A percentile compares a stretch with the other conserved stretches of the same genome.
phyloP scores from a whole-genome alignment of 2,329 filamentous ascomycete genomes.

The Aspergillus nomiae region DNA sequence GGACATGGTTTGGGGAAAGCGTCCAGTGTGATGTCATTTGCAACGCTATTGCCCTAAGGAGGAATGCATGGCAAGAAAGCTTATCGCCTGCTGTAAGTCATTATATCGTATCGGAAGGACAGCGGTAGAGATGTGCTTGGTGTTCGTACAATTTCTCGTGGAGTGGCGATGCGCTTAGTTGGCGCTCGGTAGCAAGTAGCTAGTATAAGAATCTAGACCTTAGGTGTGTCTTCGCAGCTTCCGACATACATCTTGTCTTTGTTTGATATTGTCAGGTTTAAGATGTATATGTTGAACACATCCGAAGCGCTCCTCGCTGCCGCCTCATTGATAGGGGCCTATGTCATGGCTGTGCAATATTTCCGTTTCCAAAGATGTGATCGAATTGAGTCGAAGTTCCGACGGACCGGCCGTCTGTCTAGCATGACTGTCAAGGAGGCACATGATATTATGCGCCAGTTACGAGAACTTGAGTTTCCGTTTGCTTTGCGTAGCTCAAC shows the following conservation, averaged over 20 bases:
- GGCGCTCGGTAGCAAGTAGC: too few species aligned
- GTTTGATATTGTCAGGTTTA: neutral
- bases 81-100: too few species aligned
- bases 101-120: too few species aligned
- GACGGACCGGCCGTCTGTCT: slow-evolving; percentile 16
- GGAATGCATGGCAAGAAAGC: too few species aligned
- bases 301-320: neutral
- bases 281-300: neutral
- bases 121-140: too few species aligned
- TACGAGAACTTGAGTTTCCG: slow-evolving; percentile 37
- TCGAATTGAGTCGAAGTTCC: neutral
- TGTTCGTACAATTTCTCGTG: too few species aligned
- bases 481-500: slow-evolving; percentile 26
- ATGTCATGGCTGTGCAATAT: neutral
- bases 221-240: neutral
- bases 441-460: slow-evolving; percentile 26
- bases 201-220: neutral
- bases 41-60: too few species aligned
- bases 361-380: neutral
- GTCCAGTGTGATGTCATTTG: too few species aligned
- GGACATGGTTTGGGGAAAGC: too few species aligned
- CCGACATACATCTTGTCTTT: fast-evolving
- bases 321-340: neutral
- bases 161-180: too few species aligned
- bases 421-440: slow-evolving; percentile 36